phyloP scores from a whole-genome alignment of 306 rosid species.

The Cucurbita pepo region DNA sequence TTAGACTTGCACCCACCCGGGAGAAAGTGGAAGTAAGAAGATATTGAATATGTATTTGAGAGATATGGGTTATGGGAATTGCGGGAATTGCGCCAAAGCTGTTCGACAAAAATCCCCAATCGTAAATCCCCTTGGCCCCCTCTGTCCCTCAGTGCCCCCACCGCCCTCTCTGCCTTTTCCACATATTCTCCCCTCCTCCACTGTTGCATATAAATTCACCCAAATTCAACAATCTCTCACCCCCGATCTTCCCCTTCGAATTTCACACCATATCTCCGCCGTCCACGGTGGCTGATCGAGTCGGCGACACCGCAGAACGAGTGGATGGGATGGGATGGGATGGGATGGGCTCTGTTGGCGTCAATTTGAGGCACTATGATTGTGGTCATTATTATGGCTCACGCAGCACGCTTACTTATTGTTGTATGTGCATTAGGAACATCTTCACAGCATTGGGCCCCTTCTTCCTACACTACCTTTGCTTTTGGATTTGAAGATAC shows the following conservation, averaged over 20 bases:
- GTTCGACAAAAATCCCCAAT: constrained; percentile 1
- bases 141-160: neutral
- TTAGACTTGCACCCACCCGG: too few relatives aligned
- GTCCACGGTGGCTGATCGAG: neutral
- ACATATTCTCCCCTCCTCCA: neutral
- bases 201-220: neutral
- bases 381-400: neutral
- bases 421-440: neutral
- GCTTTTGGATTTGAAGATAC: neutral
- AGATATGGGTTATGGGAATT: neutral
- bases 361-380: neutral
- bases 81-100: neutral
- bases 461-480: neutral
- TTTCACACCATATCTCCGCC: neutral
- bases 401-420: neutral
- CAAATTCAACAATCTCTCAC: neutral
- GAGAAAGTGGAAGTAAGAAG: neutral
- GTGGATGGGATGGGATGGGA: neutral
- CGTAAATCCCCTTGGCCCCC: neutral
- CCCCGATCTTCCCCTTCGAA: too few relatives aligned
- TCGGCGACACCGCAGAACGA: neutral
- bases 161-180: neutral
- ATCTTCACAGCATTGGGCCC: neutral
- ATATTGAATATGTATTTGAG: neutral
- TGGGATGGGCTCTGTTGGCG: neutral